Base-by-base conservation (phyloP, 352 stramenopile species). In the Globisporangium apiculatum region DNA sequence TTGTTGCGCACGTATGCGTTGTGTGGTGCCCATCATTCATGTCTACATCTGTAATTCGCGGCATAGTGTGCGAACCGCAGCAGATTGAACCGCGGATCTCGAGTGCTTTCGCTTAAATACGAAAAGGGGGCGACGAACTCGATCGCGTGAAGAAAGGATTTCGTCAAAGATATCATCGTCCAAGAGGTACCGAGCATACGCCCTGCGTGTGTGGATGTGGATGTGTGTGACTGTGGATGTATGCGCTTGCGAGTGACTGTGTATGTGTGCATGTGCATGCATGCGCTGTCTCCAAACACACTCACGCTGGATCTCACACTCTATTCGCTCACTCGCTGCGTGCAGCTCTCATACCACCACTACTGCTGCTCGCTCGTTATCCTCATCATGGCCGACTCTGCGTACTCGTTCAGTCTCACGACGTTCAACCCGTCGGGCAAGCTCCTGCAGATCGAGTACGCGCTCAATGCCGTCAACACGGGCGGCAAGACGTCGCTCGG, bases 361-460 rank as follows among this genome's bases (percentile, higher is more conserved):
- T 49, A 43, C 40, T 43, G 11, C 11, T 43, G 7, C 40, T 43
- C 40, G 40, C 40, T 43, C 7, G 1, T 12, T 43, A 8, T 40
- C 59, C 55, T 40, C 48, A 86, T 51, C 41, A 98, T 98, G 95
- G 94, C 89, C 61, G 95, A 98, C 80, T 98, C 94, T 57, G 92
- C 93, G 54, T 99, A 99, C 72, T 99, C 92, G 64, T 99, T 99
- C 83, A 99, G 95, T 72, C 83, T 99, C 55, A 99, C 97, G 65
- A 99, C 97, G 58, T 99, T 99, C 82, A 99, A 96, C 72, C 88
- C 95, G 61, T 99, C 95, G 41, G 97, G 97, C 51, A 99, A 99
- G 82, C 85, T 99, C 51, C 85, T 99, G 51, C 97, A 99, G 83
- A 99, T 99, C 67, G 97, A 99, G 76, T 99, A 99, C 67, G 97